Conservation (phyloP, 805 yeast genomes). For the Ogataea wickerhamii region DNA sequence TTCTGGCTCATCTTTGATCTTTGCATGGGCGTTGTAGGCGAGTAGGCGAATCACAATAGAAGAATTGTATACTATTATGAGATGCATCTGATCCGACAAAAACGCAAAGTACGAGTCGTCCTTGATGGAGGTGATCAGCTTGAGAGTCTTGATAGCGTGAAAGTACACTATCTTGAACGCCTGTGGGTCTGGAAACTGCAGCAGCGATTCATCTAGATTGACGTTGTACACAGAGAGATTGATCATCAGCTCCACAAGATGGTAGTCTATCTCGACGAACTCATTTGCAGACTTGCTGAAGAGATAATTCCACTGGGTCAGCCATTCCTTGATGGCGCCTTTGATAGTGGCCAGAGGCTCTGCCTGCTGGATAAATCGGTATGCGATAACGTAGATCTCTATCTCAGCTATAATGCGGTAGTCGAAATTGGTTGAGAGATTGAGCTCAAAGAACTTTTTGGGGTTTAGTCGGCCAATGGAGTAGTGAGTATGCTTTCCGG, state of each 20-base stretch:
- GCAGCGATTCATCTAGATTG: conserved; percentile 3
- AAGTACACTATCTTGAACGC: conserved; percentile 30
- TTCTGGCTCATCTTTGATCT: conserved; percentile 4
- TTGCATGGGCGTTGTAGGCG: conserved; percentile 7
- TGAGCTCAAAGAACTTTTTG: conserved; percentile 39
- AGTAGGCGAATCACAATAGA: conserved; percentile 34
- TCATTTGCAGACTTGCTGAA: conserved; percentile 70
- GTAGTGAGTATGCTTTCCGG: conserved; percentile 39
- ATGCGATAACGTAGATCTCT: conserved; percentile 53
- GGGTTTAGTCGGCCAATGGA: conserved; percentile 46
- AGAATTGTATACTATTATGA: conserved; percentile 44
- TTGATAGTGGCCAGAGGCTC: conserved; percentile 12
- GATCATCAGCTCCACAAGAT: conserved; percentile 55
- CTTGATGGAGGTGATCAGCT: conserved; percentile 34
- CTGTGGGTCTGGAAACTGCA: conserved; percentile 9
- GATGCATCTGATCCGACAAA: conserved; percentile 67
- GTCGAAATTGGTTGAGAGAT: conserved; percentile 71
- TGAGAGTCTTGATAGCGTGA: conserved; percentile 42
- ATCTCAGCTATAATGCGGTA: conserved; percentile 81
- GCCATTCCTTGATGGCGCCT: conserved; percentile 55
- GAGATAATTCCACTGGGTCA: conserved; percentile 63
- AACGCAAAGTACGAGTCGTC: conserved; percentile 60
- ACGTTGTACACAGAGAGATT: conserved; percentile 19
- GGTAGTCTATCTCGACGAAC: conserved; percentile 68
- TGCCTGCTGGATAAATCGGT: conserved; percentile 50